Percentiles rank a stretch among this genome's conserved stretches.
Evolutionary conservation across 208 protist species (phyloP).

Genomic region (Crithidia expoeki): DNA sequence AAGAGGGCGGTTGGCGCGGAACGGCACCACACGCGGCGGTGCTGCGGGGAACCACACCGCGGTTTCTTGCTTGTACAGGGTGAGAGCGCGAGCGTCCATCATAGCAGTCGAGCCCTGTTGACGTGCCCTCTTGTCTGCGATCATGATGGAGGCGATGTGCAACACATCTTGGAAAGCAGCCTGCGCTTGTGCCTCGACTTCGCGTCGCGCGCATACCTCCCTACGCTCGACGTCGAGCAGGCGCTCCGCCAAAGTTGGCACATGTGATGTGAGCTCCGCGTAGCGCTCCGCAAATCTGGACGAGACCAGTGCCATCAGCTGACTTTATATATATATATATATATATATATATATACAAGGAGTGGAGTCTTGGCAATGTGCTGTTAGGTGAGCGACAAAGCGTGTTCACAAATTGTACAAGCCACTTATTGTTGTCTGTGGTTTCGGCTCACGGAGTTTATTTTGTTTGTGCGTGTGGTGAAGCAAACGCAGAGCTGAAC

Average conservation of each 20-base stretch:
- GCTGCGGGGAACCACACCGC: slow-evolving; percentile 58
- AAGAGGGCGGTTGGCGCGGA: slow-evolving; percentile 29
- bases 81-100: slow-evolving; percentile 33
- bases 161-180: slow-evolving; percentile 56
- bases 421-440: too few species aligned
- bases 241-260: slow-evolving; percentile 45
- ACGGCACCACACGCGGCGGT: slow-evolving; percentile 34
- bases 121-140: slow-evolving; percentile 57
- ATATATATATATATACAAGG: too few species aligned
- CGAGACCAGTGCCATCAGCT: slow-evolving; percentile 51
- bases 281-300: slow-evolving; percentile 73
- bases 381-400: neutral
- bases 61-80: slow-evolving; percentile 45
- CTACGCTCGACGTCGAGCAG: slow-evolving; percentile 58
- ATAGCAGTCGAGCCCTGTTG: slow-evolving; percentile 31
- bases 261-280: slow-evolving; percentile 44
- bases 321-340: too few species aligned
- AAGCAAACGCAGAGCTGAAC: too few species aligned
- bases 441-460: too few species aligned
- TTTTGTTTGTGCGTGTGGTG: too few species aligned
- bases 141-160: slow-evolving; percentile 62
- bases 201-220: slow-evolving; percentile 56
- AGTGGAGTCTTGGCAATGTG: too few species aligned
- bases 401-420: too few species aligned
- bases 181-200: slow-evolving; percentile 48